A percentile compares a stretch with the other conserved stretches of the same genome.
These are phyloP conservation scores for Leccinum boreale DNA, from an alignment of 768 basidiomycete genomes.

Conservation along the genomic window DNA sequence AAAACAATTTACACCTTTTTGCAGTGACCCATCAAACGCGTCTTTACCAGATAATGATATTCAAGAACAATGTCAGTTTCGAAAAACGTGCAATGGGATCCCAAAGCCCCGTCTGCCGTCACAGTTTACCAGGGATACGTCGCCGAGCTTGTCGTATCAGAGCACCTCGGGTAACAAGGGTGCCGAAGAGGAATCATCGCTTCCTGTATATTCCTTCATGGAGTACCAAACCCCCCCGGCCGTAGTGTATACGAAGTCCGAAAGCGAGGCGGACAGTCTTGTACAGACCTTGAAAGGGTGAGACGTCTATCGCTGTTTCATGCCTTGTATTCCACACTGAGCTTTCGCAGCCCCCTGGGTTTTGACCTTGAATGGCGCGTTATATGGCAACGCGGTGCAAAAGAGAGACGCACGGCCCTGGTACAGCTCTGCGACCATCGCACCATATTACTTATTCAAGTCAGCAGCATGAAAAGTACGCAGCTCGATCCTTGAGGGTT, in stretches of 20 bases:
- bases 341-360: slow-evolving; percentile 39
- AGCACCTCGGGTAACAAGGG: background rate
- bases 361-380: slow-evolving; percentile 53
- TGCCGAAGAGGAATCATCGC: slow-evolving; percentile 3
- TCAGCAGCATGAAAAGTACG: slow-evolving; percentile 47
- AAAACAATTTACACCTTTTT: background rate
- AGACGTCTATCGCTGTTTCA: slow-evolving; percentile 1
- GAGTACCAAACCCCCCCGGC: slow-evolving; percentile 30
- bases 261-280: slow-evolving; percentile 41
- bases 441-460: slow-evolving; percentile 46
- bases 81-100: background rate
- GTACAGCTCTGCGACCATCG: slow-evolving; percentile 44
- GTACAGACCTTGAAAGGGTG: slow-evolving; percentile 37
- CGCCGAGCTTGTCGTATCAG: slow-evolving; percentile 6
- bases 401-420: slow-evolving; percentile 39
- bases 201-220: slow-evolving; percentile 38
- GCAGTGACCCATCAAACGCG: background rate
- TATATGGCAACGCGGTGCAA: slow-evolving; percentile 27
- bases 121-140: background rate
- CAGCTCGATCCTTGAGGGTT: background rate
- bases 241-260: slow-evolving; percentile 39
- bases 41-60: background rate
- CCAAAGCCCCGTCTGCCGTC: background rate
- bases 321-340: background rate
- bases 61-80: background rate